Percentiles rank a stretch among this genome's conserved stretches.
Evolutionary conservation across 2,329 filamentous ascomycete species (phyloP).

Genomic region (Pseudocercospora fijiensis): DNA sequence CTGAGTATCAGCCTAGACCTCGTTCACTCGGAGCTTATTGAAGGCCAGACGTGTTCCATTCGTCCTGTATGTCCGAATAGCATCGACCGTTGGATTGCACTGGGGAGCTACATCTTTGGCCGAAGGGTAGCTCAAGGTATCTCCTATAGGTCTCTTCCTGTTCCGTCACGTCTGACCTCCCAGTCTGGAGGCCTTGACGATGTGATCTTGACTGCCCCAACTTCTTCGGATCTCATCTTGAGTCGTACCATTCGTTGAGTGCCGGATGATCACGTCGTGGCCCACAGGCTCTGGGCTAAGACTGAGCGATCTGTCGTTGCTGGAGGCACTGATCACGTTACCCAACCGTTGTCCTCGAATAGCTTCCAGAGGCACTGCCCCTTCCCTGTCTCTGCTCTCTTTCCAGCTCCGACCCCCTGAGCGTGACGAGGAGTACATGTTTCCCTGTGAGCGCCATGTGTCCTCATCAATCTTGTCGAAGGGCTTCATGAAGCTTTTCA

Average conservation of each 20-base stretch:
- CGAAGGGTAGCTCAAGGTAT: slow-evolving; percentile 6
- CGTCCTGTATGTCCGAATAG: not conserved
- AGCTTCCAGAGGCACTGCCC: slow-evolving; percentile 2
- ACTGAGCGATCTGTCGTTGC: slow-evolving; percentile 5
- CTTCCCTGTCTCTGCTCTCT: slow-evolving; percentile 7
- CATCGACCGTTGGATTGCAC: not conserved
- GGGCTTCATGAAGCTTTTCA: slow-evolving; percentile 24
- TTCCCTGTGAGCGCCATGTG: slow-evolving; percentile 20
- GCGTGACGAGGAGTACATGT: slow-evolving; percentile 17
- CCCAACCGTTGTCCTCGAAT: slow-evolving; percentile 1
- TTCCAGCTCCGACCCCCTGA: slow-evolving; percentile 14
- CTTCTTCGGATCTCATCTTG: slow-evolving; percentile 7
- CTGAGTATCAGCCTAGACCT: not conserved
- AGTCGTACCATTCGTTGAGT: not conserved
- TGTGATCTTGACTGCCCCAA: slow-evolving; percentile 19
- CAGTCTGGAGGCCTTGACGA: slow-evolving; percentile 10
- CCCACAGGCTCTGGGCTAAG: slow-evolving; percentile 12
- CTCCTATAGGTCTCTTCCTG: slow-evolving; percentile 15
- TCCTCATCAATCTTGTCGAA: slow-evolving; percentile 25
- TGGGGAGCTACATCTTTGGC: not conserved
- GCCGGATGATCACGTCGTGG: slow-evolving; percentile 8
- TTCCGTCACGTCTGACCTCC: slow-evolving; percentile 12
- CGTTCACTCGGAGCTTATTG: not conserved
- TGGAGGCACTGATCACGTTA: slow-evolving; percentile 3
- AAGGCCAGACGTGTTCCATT: not conserved